These are phyloP conservation scores for Microdochium paspali DNA, from an alignment of 2,329 filamentous ascomycete genomes.

Conservation along the genomic window DNA sequence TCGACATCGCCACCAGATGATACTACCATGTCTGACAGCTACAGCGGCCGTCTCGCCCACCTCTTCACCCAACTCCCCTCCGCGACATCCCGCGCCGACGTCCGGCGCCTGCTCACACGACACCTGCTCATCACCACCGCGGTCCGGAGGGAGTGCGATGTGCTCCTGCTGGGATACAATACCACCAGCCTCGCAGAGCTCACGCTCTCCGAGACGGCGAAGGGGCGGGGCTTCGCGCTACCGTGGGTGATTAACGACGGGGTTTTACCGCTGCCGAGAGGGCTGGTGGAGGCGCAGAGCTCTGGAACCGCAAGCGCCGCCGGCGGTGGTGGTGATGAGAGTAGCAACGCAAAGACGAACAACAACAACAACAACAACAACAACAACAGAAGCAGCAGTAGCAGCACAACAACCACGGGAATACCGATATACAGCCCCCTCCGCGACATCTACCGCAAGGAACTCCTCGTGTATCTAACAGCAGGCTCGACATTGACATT, in stretches of 20 bases:
- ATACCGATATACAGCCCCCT: conserved; percentile 64
- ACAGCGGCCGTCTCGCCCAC: conserved; percentile 27
- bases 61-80: conserved; percentile 57
- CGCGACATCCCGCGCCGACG: conserved; percentile 66
- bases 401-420: conserved; percentile 1
- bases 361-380: conserved; percentile 7
- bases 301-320: too few species aligned
- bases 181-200: conserved; percentile 83
- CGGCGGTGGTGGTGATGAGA: too few species aligned
- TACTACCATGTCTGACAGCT: neutral
- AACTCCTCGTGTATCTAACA: conserved; percentile 59
- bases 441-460: conserved; percentile 75
- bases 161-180: conserved; percentile 73
- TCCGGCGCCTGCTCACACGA: conserved; percentile 60
- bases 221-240: conserved; percentile 76
- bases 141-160: conserved; percentile 49
- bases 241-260: conserved; percentile 80
- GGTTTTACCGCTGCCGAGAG: conserved; percentile 21
- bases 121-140: conserved; percentile 62
- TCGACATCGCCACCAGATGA: conserved; percentile 13
- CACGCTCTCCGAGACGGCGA: conserved; percentile 79
- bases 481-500: conserved; percentile 24
- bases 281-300: conserved; percentile 5
- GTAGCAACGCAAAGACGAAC: too few species aligned
- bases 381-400: conserved; percentile 5